Evolutionary conservation across 164 flowering plant genomes (phyloP).

Genomic region (Kalanchoe fedtschenkoi): DNA sequence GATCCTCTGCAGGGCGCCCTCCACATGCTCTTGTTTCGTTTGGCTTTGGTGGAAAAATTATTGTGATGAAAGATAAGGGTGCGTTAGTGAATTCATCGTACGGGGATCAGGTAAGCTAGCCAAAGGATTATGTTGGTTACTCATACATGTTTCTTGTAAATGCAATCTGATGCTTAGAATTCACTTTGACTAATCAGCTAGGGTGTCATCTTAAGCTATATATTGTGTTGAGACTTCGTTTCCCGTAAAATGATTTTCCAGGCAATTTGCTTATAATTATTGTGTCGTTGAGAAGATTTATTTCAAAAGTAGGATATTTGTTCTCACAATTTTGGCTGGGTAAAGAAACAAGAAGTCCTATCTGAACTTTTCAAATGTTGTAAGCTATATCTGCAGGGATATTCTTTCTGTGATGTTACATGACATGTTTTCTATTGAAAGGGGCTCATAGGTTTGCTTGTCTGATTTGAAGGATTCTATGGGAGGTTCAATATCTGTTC

Average conservation of each 20-base stretch:
- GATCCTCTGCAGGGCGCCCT: conserved; percentile 89
- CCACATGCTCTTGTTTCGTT: conserved; percentile 87
- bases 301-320: background rate
- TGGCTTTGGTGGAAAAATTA: conserved; percentile 97
- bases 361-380: background rate
- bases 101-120: conserved; percentile 52
- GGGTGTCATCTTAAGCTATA: background rate
- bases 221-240: background rate
- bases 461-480: conserved; percentile 40
- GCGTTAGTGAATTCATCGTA: conserved; percentile 25
- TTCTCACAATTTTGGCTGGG: background rate
- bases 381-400: background rate
- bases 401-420: background rate
- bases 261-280: background rate
- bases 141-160: background rate
- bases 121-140: conserved; percentile 6
- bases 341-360: background rate
- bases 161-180: background rate
- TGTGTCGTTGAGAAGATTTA: background rate
- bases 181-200: background rate
- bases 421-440: background rate
- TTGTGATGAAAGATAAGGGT: conserved; percentile 55
- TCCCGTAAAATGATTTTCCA: background rate
- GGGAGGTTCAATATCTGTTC: conserved; percentile 52
- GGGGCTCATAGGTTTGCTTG: conserved; percentile 1